Evolutionary conservation across 2,329 filamentous ascomycete species (phyloP).

Genomic region (Boeremia lycopersici): DNA sequence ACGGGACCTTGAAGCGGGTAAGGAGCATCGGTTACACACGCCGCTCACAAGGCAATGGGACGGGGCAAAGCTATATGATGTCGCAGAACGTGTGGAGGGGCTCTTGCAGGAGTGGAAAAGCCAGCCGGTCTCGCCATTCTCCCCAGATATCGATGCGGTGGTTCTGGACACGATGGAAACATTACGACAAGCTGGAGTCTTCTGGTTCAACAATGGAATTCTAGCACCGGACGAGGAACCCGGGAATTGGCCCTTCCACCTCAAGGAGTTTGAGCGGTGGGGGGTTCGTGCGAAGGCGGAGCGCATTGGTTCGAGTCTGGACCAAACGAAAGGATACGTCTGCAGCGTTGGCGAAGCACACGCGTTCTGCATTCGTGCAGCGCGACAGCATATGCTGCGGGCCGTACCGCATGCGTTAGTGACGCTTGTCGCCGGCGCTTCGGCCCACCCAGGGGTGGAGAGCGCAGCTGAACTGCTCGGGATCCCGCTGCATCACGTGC

Average conservation of each 20-base stretch:
- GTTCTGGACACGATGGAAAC: neutral
- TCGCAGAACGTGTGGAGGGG: neutral
- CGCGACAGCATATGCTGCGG: neutral
- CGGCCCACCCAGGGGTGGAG: neutral
- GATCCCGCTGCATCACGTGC: neutral
- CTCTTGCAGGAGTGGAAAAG: neutral
- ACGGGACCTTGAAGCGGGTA: neutral
- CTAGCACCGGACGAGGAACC: neutral
- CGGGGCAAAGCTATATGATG: neutral
- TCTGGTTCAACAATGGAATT: slow-evolving; percentile 2
- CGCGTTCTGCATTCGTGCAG: neutral
- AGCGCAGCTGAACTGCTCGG: neutral
- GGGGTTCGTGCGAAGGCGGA: neutral
- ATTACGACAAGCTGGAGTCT: neutral
- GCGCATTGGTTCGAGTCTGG: neutral
- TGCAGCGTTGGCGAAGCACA: neutral
- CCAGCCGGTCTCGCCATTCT: neutral
- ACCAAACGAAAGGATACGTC: neutral
- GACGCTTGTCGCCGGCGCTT: neutral
- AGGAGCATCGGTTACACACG: neutral
- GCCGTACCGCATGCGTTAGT: neutral
- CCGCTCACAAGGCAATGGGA: neutral
- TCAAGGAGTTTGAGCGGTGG: neutral
- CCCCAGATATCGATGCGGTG: neutral
- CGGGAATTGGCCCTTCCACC: neutral